These are phyloP conservation scores for Termitomyces sp. DNA, from an alignment of 768 basidiomycete species.

Conservation along the genomic window DNA sequence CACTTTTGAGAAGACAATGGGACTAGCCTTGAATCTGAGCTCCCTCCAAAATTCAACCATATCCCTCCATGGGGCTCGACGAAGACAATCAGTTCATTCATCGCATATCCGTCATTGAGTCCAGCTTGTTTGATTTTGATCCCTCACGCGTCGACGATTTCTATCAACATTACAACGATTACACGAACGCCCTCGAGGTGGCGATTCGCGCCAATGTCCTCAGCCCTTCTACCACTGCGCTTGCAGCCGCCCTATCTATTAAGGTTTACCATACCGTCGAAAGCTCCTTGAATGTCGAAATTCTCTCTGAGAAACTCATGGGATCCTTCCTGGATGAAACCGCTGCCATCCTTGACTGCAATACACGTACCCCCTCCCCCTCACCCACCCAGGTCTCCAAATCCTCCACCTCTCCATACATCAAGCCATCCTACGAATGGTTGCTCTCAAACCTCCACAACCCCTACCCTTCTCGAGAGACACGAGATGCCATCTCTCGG, in stretches of 20 bases:
- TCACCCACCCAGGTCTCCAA: too few species aligned
- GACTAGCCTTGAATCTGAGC: too few species aligned
- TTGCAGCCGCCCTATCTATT: neutral
- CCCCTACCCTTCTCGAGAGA: conserved; percentile 38
- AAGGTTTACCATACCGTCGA: neutral
- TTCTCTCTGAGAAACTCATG: neutral
- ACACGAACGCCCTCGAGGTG: neutral
- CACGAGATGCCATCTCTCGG: conserved; percentile 23
- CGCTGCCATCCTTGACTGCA: too few species aligned
- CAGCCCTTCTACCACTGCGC: neutral
- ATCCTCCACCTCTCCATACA: conserved; percentile 12
- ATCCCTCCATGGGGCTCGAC: too few species aligned
- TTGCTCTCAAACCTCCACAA: conserved; percentile 39
- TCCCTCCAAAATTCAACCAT: too few species aligned
- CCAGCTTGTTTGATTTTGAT: too few species aligned
- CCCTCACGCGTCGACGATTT: neutral
- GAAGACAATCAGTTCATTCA: too few species aligned
- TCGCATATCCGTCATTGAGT: too few species aligned
- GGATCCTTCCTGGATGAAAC: too few species aligned
- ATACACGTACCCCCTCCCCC: too few species aligned
- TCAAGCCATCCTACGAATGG: conserved; percentile 32
- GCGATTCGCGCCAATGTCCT: neutral
- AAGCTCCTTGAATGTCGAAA: too few species aligned
- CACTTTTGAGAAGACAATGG: too few species aligned
- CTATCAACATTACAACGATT: neutral